Evolutionary conservation across 2,329 filamentous ascomycete species (phyloP).

Genomic region (Fusarium sp.): DNA sequence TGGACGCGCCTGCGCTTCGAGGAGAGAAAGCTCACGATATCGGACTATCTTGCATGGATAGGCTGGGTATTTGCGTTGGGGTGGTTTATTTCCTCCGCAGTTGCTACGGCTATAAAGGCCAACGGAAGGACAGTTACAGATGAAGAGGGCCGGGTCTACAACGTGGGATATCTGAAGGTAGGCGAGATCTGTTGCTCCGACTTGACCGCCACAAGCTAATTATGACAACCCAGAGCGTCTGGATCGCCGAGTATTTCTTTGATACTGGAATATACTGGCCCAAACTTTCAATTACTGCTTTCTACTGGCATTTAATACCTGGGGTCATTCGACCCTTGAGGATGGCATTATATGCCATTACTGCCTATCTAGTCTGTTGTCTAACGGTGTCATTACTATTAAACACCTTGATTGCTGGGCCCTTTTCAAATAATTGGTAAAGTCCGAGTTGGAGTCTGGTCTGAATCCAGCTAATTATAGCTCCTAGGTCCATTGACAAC

Average conservation of each 20-base stretch:
- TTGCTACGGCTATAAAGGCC: neutral
- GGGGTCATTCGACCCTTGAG: neutral
- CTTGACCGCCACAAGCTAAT: accelerated
- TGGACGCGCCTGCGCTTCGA: constrained; percentile 6
- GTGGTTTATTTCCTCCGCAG: constrained; percentile 4
- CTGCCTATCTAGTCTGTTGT: neutral
- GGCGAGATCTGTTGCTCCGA: neutral
- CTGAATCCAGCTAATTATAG: accelerated
- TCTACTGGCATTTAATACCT: constrained; percentile 28
- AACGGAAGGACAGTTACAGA: neutral
- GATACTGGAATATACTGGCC: constrained; percentile 18
- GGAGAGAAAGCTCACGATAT: neutral
- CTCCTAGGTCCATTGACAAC: constrained; percentile 2
- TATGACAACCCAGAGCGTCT: neutral
- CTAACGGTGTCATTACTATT: neutral
- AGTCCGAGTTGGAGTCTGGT: accelerated
- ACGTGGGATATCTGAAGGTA: neutral
- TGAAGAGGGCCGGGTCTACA: neutral
- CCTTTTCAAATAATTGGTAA: constrained; percentile 22
- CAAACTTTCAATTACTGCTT: constrained; percentile 12
- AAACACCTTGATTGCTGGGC: neutral
- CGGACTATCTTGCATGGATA: constrained; percentile 6
- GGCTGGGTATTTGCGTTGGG: constrained; percentile 14
- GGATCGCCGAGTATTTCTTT: constrained; percentile 13
- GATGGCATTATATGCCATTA: neutral